These are phyloP conservation scores for Taphrina betulina DNA, from an alignment of 1,139 yeast genomes.

Conservation along the genomic window DNA sequence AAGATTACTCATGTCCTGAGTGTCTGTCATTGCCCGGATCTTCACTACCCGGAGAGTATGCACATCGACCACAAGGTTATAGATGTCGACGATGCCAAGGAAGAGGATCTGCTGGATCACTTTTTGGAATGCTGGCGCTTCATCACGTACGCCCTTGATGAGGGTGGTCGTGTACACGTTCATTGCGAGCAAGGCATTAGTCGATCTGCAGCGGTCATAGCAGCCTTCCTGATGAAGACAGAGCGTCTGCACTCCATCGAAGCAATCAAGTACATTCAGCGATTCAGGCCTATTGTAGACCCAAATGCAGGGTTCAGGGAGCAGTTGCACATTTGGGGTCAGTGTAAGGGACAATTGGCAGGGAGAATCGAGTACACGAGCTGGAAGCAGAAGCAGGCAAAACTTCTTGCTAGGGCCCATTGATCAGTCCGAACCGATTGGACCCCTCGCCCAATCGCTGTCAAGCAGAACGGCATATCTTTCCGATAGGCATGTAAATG, in stretches of 20 bases:
- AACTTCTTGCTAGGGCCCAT: no score
- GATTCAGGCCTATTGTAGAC: slow-evolving; percentile 58
- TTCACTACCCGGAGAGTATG: neutral
- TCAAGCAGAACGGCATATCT: no score
- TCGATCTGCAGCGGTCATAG: slow-evolving; percentile 67
- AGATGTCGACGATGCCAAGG: slow-evolving; percentile 63
- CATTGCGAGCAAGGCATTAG: slow-evolving; percentile 71
- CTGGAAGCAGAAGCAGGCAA: slow-evolving; percentile 23
- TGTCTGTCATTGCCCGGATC: slow-evolving; percentile 11
- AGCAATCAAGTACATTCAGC: slow-evolving; percentile 68
- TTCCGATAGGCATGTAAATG: no score
- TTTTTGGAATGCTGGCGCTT: slow-evolving; percentile 63
- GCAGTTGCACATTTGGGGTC: slow-evolving; percentile 59
- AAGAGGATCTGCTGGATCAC: slow-evolving; percentile 61
- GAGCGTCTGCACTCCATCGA: slow-evolving; percentile 59
- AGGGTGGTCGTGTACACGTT: slow-evolving; percentile 44
- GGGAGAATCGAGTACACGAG: slow-evolving; percentile 17
- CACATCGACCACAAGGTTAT: slow-evolving; percentile 57
- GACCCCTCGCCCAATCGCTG: no score
- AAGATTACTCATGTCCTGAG: slow-evolving; percentile 17
- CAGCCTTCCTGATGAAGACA: slow-evolving; percentile 77
- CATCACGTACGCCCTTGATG: slow-evolving; percentile 60
- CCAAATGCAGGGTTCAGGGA: slow-evolving; percentile 74
- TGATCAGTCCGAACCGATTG: no score
- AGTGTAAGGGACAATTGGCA: slow-evolving; percentile 14